Evolutionary conservation across 169 alveolate species (phyloP).

Genomic region (Plasmodium adleri): DNA sequence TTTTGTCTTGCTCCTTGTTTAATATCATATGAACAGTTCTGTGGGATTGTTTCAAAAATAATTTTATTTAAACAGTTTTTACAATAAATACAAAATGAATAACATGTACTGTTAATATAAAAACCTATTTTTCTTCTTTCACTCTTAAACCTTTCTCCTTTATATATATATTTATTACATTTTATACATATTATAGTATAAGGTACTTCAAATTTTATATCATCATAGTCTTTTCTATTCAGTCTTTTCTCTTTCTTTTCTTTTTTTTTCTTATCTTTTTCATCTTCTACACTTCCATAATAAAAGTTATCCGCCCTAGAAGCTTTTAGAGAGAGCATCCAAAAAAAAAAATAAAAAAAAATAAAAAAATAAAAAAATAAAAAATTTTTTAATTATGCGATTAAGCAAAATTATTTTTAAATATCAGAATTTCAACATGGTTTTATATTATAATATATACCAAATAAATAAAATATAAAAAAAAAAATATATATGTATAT

Average conservation of each 20-base stretch:
- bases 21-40: slow-evolving; percentile 84
- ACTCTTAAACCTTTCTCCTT: slow-evolving; percentile 91
- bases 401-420: not conserved
- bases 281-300: slow-evolving; percentile 83
- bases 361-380: not conserved
- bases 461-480: too few species aligned
- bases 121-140: slow-evolving; percentile 84
- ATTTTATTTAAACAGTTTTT: slow-evolving; percentile 79
- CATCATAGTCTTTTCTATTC: slow-evolving; percentile 52
- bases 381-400: not conserved
- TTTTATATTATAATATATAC: too few species aligned
- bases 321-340: slow-evolving; percentile 84
- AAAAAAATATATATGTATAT: too few species aligned
- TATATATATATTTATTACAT: slow-evolving; percentile 83
- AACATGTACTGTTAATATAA: slow-evolving; percentile 84
- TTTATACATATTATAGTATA: slow-evolving; percentile 84
- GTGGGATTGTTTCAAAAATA: slow-evolving; percentile 88
- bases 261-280: slow-evolving; percentile 63
- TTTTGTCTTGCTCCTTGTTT: slow-evolving; percentile 84
- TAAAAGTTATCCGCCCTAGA: slow-evolving; percentile 87
- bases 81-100: slow-evolving; percentile 87
- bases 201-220: slow-evolving; percentile 87
- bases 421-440: not conserved
- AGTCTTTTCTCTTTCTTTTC: slow-evolving; percentile 59
- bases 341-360: not conserved